These are phyloP conservation scores for Candida hispaniensis DNA, from an alignment of 805 yeast species.

Conservation along the genomic window DNA sequence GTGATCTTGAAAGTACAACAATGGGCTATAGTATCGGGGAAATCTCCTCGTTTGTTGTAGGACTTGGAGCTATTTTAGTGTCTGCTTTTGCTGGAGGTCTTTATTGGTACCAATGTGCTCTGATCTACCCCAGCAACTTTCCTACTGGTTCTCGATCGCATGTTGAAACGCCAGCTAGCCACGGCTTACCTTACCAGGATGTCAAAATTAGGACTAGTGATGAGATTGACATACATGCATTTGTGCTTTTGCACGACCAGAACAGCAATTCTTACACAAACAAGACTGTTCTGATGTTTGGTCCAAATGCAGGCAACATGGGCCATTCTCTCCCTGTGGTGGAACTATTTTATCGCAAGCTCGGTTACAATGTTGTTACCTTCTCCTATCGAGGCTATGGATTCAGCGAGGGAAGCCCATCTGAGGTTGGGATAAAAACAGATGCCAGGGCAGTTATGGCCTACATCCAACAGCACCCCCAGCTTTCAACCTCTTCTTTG, in stretches of 20 bases:
- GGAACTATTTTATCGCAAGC: slow-evolving; percentile 46
- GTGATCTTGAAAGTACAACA: no score
- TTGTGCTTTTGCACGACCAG: slow-evolving; percentile 32
- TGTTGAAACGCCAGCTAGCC: slow-evolving; percentile 70
- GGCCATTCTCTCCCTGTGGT: slow-evolving; percentile 84
- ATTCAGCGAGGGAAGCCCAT: slow-evolving; percentile 59
- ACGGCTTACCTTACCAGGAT: slow-evolving; percentile 55
- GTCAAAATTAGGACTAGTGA: slow-evolving; percentile 55
- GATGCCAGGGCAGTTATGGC: slow-evolving; percentile 70
- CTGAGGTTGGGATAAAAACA: slow-evolving; percentile 65
- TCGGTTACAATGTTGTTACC: slow-evolving; percentile 67
- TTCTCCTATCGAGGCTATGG: slow-evolving; percentile 93
- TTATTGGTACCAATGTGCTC: slow-evolving; percentile 38
- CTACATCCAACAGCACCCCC: slow-evolving; percentile 44
- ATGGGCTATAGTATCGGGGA: no score
- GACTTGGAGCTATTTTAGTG: slow-evolving; percentile 16
- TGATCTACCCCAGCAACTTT: slow-evolving; percentile 77
- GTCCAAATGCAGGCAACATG: slow-evolving; percentile 95
- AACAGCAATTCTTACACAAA: slow-evolving; percentile 41
- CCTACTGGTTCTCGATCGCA: slow-evolving; percentile 55
- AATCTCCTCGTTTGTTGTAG: slow-evolving; percentile 1
- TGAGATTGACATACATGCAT: slow-evolving; percentile 57
- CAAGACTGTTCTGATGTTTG: slow-evolving; percentile 65
- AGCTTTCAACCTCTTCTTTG: slow-evolving; percentile 42
- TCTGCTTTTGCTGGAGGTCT: slow-evolving; percentile 19